These are phyloP conservation scores for Lepidopterella palustris DNA, from an alignment of 495 filamentous ascomycete genomes.

Conservation along the genomic window DNA sequence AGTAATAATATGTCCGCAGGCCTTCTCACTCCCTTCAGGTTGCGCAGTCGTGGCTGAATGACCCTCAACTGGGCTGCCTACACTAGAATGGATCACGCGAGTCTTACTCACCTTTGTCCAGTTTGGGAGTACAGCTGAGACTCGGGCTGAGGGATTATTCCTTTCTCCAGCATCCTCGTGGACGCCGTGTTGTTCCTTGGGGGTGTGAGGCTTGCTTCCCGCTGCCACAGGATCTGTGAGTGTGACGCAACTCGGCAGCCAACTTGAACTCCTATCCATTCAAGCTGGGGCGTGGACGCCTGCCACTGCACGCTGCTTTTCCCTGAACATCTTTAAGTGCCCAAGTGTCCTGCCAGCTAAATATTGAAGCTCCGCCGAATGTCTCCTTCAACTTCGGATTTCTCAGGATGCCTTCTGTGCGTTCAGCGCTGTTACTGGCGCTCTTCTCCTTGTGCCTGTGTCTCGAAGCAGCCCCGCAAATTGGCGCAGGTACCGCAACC, in stretches of 20 bases:
- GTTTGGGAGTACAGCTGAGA: neutral
- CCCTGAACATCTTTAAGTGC: neutral
- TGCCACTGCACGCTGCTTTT: neutral
- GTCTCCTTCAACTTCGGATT: neutral
- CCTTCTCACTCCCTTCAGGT: too few relatives aligned
- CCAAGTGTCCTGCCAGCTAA: too few relatives aligned
- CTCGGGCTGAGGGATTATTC: neutral
- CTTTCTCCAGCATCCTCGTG: neutral
- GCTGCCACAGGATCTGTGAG: neutral
- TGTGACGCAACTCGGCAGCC: neutral
- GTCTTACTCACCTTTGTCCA: neutral
- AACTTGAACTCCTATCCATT: neutral
- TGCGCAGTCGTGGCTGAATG: too few relatives aligned
- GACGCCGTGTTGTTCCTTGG: neutral
- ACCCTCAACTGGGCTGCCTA: too few relatives aligned
- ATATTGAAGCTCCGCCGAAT: too few relatives aligned
- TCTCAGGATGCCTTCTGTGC: neutral
- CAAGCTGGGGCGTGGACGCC: neutral
- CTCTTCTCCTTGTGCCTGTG: neutral
- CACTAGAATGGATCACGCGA: neutral
- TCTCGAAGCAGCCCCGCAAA: constrained; percentile 17
- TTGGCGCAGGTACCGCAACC: constrained; percentile 13
- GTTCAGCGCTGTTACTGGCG: constrained; percentile 2
- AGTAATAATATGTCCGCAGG: too few relatives aligned
- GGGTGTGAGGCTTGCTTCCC: neutral